These are phyloP conservation scores for Claviceps arundinis DNA, from an alignment of 2,329 filamentous ascomycete species.

Conservation along the genomic window DNA sequence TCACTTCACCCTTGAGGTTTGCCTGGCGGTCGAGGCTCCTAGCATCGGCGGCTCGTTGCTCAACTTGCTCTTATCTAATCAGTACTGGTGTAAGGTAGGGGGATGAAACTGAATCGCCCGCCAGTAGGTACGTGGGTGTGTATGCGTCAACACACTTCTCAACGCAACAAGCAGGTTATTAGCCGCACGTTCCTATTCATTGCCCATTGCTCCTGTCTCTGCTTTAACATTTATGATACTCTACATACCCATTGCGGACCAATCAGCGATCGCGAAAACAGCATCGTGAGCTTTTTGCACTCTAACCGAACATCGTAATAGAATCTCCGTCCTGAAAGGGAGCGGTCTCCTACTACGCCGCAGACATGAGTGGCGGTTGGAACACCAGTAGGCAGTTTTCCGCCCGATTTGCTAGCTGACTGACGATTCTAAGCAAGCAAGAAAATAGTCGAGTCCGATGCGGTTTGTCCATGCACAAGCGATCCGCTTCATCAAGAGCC, in stretches of 20 bases:
- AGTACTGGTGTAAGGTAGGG: no score
- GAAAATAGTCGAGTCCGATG: constrained; percentile 73
- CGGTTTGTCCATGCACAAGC: constrained; percentile 43
- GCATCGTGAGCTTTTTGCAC: background rate
- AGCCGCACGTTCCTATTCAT: background rate
- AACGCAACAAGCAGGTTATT: background rate
- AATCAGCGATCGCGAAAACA: background rate
- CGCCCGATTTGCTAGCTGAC: constrained; percentile 1
- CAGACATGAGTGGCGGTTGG: constrained; percentile 68
- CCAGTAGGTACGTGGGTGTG: background rate
- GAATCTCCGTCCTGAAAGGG: no score
- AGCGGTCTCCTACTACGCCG: background rate
- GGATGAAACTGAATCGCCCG: no score
- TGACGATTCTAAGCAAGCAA: background rate
- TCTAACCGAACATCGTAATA: background rate
- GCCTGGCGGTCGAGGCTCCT: background rate
- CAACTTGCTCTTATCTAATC: constrained; percentile 1
- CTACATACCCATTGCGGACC: no score
- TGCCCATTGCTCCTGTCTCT: background rate
- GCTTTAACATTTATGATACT: no score
- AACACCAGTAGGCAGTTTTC: constrained; percentile 57
- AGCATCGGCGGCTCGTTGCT: background rate
- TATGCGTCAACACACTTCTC: background rate
- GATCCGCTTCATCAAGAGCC: background rate
- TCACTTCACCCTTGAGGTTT: background rate